Conservation (phyloP, 345 rosid species). For the Heritiera fomes region DNA sequence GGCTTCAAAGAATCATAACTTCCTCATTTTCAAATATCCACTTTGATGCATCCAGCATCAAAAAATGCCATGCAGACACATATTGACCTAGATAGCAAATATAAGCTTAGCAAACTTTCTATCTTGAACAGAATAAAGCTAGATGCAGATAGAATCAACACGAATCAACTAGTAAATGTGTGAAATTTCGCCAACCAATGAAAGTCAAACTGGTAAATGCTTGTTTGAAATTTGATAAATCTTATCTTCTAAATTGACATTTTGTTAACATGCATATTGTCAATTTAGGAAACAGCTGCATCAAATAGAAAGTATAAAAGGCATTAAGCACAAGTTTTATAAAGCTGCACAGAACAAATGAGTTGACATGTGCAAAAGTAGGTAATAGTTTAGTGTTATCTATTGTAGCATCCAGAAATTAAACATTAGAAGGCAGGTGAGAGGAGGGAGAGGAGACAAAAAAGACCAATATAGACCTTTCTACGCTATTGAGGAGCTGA, state of each 20-base stretch:
- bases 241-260: background rate
- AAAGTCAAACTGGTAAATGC: background rate
- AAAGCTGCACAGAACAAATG: background rate
- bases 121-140: background rate
- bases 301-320: background rate
- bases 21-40: background rate
- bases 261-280: background rate
- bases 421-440: slow-evolving; percentile 1
- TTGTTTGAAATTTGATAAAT: slow-evolving; percentile 5
- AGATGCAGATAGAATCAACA: background rate
- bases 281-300: background rate
- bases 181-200: background rate
- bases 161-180: background rate
- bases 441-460: background rate
- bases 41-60: slow-evolving; percentile 8
- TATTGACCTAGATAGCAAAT: background rate
- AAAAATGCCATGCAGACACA: background rate
- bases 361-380: background rate
- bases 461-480: background rate
- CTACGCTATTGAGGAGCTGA: background rate
- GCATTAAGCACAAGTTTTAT: background rate
- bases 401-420: slow-evolving; percentile 10
- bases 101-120: background rate
- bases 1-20: background rate
- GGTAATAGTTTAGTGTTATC: background rate